Base-by-base conservation (phyloP, 1,284 basidiomycete genomes). In the Marasmius oreades region DNA sequence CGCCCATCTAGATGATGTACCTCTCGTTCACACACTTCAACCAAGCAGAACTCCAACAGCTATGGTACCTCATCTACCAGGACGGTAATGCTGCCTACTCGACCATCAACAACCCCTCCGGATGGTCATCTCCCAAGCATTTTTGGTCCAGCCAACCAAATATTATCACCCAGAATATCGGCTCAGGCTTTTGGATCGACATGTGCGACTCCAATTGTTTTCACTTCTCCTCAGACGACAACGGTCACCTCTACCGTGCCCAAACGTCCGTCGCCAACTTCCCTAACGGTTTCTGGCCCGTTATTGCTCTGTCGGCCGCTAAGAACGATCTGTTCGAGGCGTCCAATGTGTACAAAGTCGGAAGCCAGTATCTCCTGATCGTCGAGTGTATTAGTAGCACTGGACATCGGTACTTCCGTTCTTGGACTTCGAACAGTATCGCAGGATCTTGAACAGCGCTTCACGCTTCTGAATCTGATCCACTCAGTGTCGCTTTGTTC, bases 171-270 rank as follows among this genome's bases (percentile, higher is more conserved):
- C 45, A 55, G 39, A 55, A 55, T 22, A 55, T 55, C 24, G 54
- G 54, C 23, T 22, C 54, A 5, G 54, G 54, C 22, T 55, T 20
- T 33, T 55, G 54, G 54, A 46, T 55, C 24, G 54, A 55, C 54
- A 55, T 55, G 54, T 55, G 54, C 46, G 54, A 46, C n/a, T 37
- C 47, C 18, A 50, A 55, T 22, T 55, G 54, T 26, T 26, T 53
- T 37, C 55, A 31, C 51, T 57, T 57, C 51, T 57, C 55, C 2
- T 26, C 22, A 5, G 55, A 57, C 43, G 55, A 57, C 51, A 57
- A 57, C 24, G 55, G 55, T 23, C 55, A 57, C 44, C 51, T 57
- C 24, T 57, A 57, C 55, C 55, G 55, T 36, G 22, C 55, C 20
- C 34, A 57, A n/a, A 57, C 55, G 16, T 52, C 55, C 4, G 2